These are phyloP conservation scores for Drechslera avenae DNA, from an alignment of 2,329 filamentous ascomycete species.

Conservation along the genomic window DNA sequence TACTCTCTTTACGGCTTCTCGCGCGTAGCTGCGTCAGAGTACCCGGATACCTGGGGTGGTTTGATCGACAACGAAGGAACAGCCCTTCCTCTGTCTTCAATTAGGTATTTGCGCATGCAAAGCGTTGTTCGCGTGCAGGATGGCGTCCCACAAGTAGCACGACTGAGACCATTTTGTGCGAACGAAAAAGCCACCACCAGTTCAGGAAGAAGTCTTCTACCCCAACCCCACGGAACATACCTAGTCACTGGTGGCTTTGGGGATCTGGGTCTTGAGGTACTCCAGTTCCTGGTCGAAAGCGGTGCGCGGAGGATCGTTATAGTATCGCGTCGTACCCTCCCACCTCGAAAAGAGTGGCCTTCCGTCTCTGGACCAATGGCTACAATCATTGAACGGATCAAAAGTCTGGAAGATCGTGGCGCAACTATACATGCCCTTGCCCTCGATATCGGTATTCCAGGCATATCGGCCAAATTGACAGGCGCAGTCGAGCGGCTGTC, in stretches of 20 bases:
- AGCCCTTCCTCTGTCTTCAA: conserved; percentile 41
- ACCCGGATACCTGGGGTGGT: conserved; percentile 49
- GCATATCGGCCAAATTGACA: conserved; percentile 18
- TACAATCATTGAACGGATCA: conserved; percentile 18
- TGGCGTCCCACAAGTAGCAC: not conserved
- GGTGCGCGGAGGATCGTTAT: conserved; percentile 52
- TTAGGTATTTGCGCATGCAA: conserved; percentile 45
- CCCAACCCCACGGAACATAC: conserved; percentile 50
- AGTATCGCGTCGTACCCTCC: conserved; percentile 47
- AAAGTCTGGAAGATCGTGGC: conserved; percentile 24
- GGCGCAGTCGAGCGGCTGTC: conserved; percentile 37
- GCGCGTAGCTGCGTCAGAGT: conserved; percentile 49
- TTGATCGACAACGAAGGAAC: conserved; percentile 19
- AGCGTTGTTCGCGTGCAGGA: not conserved
- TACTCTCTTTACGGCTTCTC: conserved; percentile 2
- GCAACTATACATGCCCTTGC: conserved; percentile 45
- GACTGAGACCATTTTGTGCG: conserved; percentile 8
- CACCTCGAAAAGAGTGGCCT: conserved; percentile 42
- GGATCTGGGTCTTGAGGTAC: conserved; percentile 48
- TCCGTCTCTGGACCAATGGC: conserved; percentile 13
- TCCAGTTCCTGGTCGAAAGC: conserved; percentile 48
- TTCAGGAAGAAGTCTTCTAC: conserved; percentile 14
- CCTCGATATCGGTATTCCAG: conserved; percentile 44
- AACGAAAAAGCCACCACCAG: conserved; percentile 20
- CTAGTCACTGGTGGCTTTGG: conserved; percentile 52